Evolutionary conservation across 148 eudicot genomes (phyloP), one percentile per base, ranked within the genome.

Genomic region (Dysphania ambrosioides): DNA sequence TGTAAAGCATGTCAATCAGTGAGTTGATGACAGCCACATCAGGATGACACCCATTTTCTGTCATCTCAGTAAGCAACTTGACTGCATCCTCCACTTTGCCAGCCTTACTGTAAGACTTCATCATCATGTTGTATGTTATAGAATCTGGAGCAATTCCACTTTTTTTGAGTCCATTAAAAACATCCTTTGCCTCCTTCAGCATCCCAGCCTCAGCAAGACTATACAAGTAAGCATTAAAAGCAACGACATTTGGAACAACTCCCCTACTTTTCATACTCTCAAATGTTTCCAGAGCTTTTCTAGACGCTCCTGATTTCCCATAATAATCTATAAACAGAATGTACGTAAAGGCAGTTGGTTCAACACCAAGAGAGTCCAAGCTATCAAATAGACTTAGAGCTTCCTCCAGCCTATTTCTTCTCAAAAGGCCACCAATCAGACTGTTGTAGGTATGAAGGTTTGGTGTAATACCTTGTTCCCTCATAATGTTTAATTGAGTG

Each of bases 401-500:
- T 75, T 94, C 91, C 24, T 83, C 87, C 67, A 92, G 72, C 80
- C 92, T 85, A 68, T 83, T 56, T 40, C 65, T 83, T 84, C 88
- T 88, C 74, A 94, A 76, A 78, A 91, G 89, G 80, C 97, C 98
- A 24, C 86, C 78, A 31, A 94, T 87, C 76, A 94, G 44, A 15
- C 97, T 85, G 78, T 90, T 94, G 83, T 90, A 92, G 23, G 98
- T 94, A 79, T 87, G 96, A 78, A 88, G 90, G 86, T 94, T 94
- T 13, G 98, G 96, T 26, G 68, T 68, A 69, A 95, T 74, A 30
- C 87, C 93, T 65, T 69, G 76, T 56, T 82, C 76, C 72, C 79
- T 82, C 98, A 95, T 95, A 68, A 76, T 64, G 65, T 86, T 82
- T 70, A 95, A 78, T 53, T 81, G 83, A 60, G 79, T 76, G 21